Evolutionary conservation across 305 asterid species (phyloP), one percentile per base, ranked within the genome.

Genomic region (Fraxinus velutina): DNA sequence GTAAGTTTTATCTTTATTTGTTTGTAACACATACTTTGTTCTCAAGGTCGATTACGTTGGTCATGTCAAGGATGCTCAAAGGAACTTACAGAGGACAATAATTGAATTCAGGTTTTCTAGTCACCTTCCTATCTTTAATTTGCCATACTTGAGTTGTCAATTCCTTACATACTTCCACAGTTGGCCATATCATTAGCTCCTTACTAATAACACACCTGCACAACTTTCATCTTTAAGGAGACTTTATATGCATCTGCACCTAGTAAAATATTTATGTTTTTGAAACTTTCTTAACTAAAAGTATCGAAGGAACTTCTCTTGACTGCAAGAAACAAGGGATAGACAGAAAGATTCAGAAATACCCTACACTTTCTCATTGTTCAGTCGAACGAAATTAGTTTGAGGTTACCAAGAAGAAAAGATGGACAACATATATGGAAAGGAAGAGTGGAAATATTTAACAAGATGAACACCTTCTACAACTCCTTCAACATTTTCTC

Each of bases 21-120:
- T 73, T 80, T 84, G 52, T 79, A 44, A 71, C 87, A 82, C 77
- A 57, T 71, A 10, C 81, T 17, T 78, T 75, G 47, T 71, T 79
- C 73, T 19, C 71, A 82, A 96, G 99, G 94, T 93, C 83, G 98
- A 93, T 77, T 96, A 94, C 79, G 96, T 93, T 62, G 90, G 92
- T 80, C 39, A 91, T 81, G 82, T 86, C 88, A 94, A 96, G 89
- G 98, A 96, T 84, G 99, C 96, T 80, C 96, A 94, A 84, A 92
- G 85, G 82, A 88, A 81, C 87, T 80, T 96, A 86, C 98, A 94
- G 87, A 90, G 90, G 88, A 79, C 85, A 84, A 89, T 96, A 78
- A 87, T 88, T 66, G 97, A 94, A 81, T 92, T 89, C 89, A 93
- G 98, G 99, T 94, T 84, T 36, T 73, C 76, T 6, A 37, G 24